Base-by-base conservation (phyloP, 139 green algal species). In the Tetraselmis chui region DNA sequence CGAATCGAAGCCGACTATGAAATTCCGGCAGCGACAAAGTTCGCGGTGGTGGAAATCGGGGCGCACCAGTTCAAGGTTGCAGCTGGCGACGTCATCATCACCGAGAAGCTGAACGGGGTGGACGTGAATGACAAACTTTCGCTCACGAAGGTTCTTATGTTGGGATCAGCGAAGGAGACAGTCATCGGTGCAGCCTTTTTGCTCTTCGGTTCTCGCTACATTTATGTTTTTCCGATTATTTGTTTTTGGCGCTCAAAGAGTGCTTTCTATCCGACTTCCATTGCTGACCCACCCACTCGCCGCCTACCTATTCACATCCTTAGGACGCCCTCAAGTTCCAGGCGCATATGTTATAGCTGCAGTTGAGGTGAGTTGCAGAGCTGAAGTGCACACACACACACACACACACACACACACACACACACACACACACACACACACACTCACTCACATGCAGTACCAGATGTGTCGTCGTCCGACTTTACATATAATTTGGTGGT, bases 21-120 rank as follows among this genome's bases (percentile, higher is more conserved):
- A 67, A 5, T 18, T 5, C 11, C 45, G 45, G 45, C 45, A 18
- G 11, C 45, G 11, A 67, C 67, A 1, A 83, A 89, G 18, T 95
- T 93, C 86, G 92, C 91, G 1, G 89, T 95, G 5, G 83, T 95
- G 2, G 87, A 94, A 79, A 25, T 95, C 0, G 86, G 90, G 31
- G 81, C 85, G 30, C 89, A 90, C 28, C 92, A 95, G 86, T 91
- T 89, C 84, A 94, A 93, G 77, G 87, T 90, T 0, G 28, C n/a
- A 1, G 77, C 28, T 32, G 28, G 30, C 29, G 92, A 96, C 76
- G 29, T 92, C 23, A 88, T 96, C 30, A 88, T 88, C 31, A 88
- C 86, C 18, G 90, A 96, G 32, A 93, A 92, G 84, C 75, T 95
- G 2, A 77, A 28, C 2, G 82, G 78, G 30, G 83, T 91, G 0